phyloP scores from a whole-genome alignment of 805 yeast species.

The Metschnikowia matae region DNA sequence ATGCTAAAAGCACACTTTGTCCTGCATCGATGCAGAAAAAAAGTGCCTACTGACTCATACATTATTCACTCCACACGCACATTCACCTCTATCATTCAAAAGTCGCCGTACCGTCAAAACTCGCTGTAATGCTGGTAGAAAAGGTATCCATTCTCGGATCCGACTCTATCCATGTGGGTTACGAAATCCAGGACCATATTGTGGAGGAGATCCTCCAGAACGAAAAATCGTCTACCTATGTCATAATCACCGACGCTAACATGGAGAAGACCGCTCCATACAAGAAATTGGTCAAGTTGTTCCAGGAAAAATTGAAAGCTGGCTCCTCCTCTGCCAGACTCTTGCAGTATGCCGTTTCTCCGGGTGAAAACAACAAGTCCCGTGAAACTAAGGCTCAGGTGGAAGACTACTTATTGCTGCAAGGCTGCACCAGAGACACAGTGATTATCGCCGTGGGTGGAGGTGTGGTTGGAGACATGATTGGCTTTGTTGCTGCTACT shows the following conservation, averaged over 20 bases:
- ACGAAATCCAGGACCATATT: conserved; percentile 69
- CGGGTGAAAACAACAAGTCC: conserved; percentile 90
- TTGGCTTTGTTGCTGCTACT: conserved; percentile 98
- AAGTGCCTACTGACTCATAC: conserved; percentile 5
- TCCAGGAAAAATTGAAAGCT: conserved; percentile 32
- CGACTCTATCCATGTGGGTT: conserved; percentile 88
- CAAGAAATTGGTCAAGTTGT: conserved; percentile 40
- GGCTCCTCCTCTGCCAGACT: conserved; percentile 67
- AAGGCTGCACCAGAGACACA: conserved; percentile 95
- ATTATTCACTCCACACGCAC: not conserved
- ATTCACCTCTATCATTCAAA: conserved; percentile 2
- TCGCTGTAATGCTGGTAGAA: conserved; percentile 24
- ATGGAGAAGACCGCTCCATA: conserved; percentile 64
- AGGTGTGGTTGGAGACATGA: conserved; percentile 98
- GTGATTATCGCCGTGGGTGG: conserved; percentile 95
- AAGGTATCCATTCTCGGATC: conserved; percentile 77
- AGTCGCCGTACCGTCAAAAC: not conserved
- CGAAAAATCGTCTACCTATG: conserved; percentile 85
- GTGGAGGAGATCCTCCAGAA: conserved; percentile 58
- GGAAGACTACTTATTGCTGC: conserved; percentile 76
- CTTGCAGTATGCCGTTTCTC: conserved; percentile 70
- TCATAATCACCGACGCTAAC: conserved; percentile 82
- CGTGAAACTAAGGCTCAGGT: conserved; percentile 87
- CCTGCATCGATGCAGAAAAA: conserved; percentile 6
- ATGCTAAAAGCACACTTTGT: not conserved